Base-by-base conservation (phyloP, 163 green algal genomes). In the Chlamydomonas reinhardtii region DNA sequence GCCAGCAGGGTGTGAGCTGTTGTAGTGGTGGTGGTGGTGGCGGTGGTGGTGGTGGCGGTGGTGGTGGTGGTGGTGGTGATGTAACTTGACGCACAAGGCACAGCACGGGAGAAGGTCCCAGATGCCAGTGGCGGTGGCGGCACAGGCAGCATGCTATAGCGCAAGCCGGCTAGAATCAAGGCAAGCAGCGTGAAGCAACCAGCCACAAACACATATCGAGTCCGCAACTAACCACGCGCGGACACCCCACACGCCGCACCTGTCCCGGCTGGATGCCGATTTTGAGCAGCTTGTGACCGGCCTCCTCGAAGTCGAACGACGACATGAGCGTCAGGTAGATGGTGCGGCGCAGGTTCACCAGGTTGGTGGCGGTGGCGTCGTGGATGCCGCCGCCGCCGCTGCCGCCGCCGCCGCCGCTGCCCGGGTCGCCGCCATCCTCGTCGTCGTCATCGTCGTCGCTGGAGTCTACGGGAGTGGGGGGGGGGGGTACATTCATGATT, bases 291-390 rank as follows among this genome's bases (percentile, higher is more conserved):
- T 99, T 99, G 94, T 99, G 98, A 6, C 98, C 98, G 25, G 97
- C 96, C 93, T 99, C 98, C 93, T 99, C 98, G 92, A 99, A 99
- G 89, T 99, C 96, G 69, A 99, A 89, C 6, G 92, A 95, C 12
- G 91, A 96, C 98, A 99, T 99, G 92, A 99, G 98, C 56, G 98
- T 99, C 34, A 99, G 93, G 93, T 99, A 99, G 89, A 99, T 99
- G 66, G 98, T 99, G 43, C 98, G 96, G 62, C 98, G 88, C 89
- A 99, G 92, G 92, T 99, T 99, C 68, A 99, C 96, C 69, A 99
- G 88, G 91, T 99, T 97, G 39, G 97, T 99, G 83, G 96, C 88
- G 2, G 97, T 99, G 59, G 91, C 88, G 87, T 99, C 98, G 76
- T 94, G 96, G 34, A 85, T 92, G 64, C 77, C 88, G 77, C 78